These are phyloP conservation scores for Fusarium sp. DNA, from an alignment of 2,329 filamentous ascomycete genomes.

Conservation along the genomic window DNA sequence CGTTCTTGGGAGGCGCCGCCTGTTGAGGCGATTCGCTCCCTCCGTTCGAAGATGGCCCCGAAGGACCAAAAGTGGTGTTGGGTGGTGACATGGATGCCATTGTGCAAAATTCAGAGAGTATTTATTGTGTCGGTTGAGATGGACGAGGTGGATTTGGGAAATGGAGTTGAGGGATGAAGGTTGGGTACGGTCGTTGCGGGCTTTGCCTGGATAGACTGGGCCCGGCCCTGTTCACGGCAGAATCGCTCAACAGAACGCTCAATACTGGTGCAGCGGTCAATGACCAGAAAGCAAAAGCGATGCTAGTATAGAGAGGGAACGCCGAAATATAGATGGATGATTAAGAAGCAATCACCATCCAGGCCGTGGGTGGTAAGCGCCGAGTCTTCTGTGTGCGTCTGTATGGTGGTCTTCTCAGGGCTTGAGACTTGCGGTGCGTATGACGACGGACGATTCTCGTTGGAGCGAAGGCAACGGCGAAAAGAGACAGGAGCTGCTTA, in stretches of 20 bases:
- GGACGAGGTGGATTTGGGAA: constrained; percentile 38
- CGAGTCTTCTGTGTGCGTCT: constrained; percentile 44
- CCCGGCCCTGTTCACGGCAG: constrained; percentile 47
- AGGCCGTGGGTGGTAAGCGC: constrained; percentile 54
- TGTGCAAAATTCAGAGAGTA: constrained; percentile 48
- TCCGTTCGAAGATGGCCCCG: constrained; percentile 56
- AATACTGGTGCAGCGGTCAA: constrained; percentile 46
- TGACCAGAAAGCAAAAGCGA: constrained; percentile 42
- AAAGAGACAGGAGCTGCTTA: constrained; percentile 17
- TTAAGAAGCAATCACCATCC: constrained; percentile 50
- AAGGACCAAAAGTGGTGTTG: constrained; percentile 52
- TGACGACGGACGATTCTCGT: constrained; percentile 44
- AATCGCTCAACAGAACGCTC: constrained; percentile 48
- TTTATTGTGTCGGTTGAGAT: constrained; percentile 47
- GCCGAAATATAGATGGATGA: constrained; percentile 40
- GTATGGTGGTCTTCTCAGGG: constrained; percentile 43
- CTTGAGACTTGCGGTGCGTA: constrained; percentile 51
- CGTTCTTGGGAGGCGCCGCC: constrained; percentile 73
- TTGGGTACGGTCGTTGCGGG: constrained; percentile 51
- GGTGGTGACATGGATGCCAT: constrained; percentile 65
- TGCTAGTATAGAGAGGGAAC: constrained; percentile 33
- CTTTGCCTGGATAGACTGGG: constrained; percentile 52
- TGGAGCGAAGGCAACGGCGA: constrained; percentile 37
- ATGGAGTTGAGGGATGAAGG: constrained; percentile 33
- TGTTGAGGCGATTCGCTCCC: constrained; percentile 64